Evolutionary conservation across 345 rosid genomes (phyloP).

Genomic region (Linum usitatissimum): DNA sequence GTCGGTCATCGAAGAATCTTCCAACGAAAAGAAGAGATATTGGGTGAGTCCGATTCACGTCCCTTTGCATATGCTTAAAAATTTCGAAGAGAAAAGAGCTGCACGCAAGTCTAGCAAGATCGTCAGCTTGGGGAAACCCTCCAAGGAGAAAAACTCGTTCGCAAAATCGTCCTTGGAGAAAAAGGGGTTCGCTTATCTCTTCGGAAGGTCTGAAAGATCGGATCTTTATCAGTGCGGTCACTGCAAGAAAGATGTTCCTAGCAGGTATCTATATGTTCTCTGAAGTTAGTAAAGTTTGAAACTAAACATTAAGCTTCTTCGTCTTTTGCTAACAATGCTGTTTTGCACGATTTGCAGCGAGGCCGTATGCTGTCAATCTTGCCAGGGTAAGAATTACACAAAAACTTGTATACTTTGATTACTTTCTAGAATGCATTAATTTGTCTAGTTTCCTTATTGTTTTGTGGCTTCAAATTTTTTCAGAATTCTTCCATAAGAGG

Average conservation of each 20-base stretch:
- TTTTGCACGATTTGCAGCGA: conserved; percentile 46
- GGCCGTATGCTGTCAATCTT: conserved; percentile 69
- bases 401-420: background rate
- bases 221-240: conserved; percentile 65
- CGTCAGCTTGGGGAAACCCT: conserved; percentile 28
- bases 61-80: conserved; percentile 86
- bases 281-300: background rate
- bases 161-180: conserved; percentile 30
- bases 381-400: conserved; percentile 48
- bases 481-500: conserved; percentile 75
- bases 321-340: background rate
- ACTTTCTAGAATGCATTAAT: background rate
- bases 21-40: conserved; percentile 79
- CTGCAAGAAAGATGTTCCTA: conserved; percentile 61
- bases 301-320: background rate
- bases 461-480: conserved; percentile 5
- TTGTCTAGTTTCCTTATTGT: background rate
- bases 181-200: conserved; percentile 69
- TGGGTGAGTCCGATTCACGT: conserved; percentile 73
- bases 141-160: conserved; percentile 19
- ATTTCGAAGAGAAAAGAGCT: conserved; percentile 84
- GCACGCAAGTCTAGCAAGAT: conserved; percentile 42
- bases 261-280: conserved; percentile 36
- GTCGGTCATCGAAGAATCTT: conserved; percentile 59
- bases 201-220: conserved; percentile 62